Base-by-base conservation (phyloP, 257 asterid genomes). In the Nicotiana tomentosiformis region DNA sequence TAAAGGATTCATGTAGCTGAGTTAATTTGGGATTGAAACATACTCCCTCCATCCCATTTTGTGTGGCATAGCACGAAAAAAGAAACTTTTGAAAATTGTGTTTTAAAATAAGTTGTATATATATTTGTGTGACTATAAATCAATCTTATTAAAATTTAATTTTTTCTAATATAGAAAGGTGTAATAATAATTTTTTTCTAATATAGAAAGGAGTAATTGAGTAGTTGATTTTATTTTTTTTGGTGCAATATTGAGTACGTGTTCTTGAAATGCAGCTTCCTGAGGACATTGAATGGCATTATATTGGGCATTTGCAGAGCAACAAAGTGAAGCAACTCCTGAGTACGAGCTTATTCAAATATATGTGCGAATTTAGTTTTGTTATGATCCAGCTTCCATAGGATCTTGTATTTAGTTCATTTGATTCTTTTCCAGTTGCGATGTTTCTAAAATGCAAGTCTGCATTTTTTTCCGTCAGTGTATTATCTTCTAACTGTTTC, bases 241-340 rank as follows among this genome's bases (percentile, higher is more conserved):
- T 20, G 46, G 60, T 23, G 78, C n/a, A 43, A 46, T 23, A 46
- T 12, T 72, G 61, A 72, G 14, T 23, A 46, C 26, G 23, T 20
- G 39, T 29, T 49, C 15, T 26, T 61, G 17, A 20, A 61, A n/a
- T 83, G 84, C 92, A 94, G 98, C 94, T 94, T 67, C 98, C 98
- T 0, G 87, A 86, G 69, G 98, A 94, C 83, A 93, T 94, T 83
- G 88, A 89, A 72, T 94, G 98, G 98, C 97, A 93, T 87, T 94
- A 92, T 80, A 77, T 92, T 10, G 97, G 97, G 88, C 97, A 94
- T 87, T 90, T 93, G 89, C 97, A 94, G 93, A 91, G 93, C 91
- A 93, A 94, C 85, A 94, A 94, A 93, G 97, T 86, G 83, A 94
- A 94, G 83, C 67, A 90, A 77, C 91, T 94, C 70, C 84, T 93